These are phyloP conservation scores for Aspergillus unguis DNA, from an alignment of 2,329 filamentous ascomycete genomes.

Conservation along the genomic window DNA sequence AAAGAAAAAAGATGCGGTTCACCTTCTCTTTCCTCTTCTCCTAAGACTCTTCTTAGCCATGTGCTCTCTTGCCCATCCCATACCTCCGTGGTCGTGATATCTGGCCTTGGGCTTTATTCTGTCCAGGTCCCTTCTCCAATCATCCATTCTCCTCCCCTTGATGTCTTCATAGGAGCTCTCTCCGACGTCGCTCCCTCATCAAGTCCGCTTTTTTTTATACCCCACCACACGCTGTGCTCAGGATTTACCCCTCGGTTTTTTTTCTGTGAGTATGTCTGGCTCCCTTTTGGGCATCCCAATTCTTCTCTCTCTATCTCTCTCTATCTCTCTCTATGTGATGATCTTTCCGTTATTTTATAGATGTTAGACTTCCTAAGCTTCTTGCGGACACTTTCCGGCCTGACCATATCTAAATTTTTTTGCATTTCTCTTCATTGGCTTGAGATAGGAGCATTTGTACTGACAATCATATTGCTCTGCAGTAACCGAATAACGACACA, in stretches of 20 bases:
- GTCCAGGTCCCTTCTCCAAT: conserved; percentile 10
- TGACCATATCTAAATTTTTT: conserved; percentile 21
- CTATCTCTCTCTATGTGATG: conserved; percentile 33
- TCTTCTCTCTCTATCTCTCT: background rate
- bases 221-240: conserved; percentile 19
- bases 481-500: conserved; percentile 25
- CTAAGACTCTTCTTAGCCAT: conserved; percentile 26
- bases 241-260: conserved; percentile 11
- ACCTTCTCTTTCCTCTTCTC: conserved; percentile 15
- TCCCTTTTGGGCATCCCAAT: conserved; percentile 6
- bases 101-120: conserved; percentile 13
- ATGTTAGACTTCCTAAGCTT: conserved; percentile 50
- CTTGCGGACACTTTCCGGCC: conserved; percentile 41
- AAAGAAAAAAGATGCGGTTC: conserved; percentile 14
- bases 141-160: conserved; percentile 11
- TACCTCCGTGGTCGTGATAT: conserved; percentile 24
- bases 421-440: conserved; percentile 10
- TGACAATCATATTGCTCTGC: conserved; percentile 20
- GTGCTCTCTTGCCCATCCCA: conserved; percentile 18
- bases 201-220: conserved; percentile 14
- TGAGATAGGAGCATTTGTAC: conserved; percentile 13
- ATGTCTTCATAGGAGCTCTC: conserved; percentile 19
- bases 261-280: conserved; percentile 19
- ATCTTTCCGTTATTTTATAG: conserved; percentile 41
- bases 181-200: conserved; percentile 12